A percentile compares a stretch with the other conserved stretches of the same genome.
phyloP scores from a whole-genome alignment of 192 early-diverging fungal species.

The Lunasporangiospora selenospora region DNA sequence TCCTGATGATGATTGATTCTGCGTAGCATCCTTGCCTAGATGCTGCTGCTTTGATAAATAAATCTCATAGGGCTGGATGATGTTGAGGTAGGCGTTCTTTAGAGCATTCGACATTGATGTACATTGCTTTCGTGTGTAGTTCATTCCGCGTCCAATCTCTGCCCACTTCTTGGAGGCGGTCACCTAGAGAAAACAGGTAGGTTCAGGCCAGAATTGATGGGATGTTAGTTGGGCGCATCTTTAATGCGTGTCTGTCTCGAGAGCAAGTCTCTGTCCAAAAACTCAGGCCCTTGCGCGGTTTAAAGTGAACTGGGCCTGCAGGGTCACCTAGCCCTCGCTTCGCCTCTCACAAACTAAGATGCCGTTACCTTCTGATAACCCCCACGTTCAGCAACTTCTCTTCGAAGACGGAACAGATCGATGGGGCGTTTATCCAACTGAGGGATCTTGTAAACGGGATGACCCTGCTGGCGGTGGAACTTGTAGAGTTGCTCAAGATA shows the following conservation, averaged over 20 bases:
- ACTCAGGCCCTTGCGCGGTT: background rate
- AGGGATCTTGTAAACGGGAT: slow-evolving; percentile 78
- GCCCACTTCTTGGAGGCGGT: slow-evolving; percentile 78
- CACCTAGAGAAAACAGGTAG: slow-evolving; percentile 53
- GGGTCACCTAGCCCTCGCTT: slow-evolving; percentile 1
- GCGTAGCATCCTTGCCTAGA: slow-evolving; percentile 6
- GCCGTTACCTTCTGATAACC: slow-evolving; percentile 75
- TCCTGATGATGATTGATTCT: slow-evolving; percentile 45
- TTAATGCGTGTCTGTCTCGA: background rate
- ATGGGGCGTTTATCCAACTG: slow-evolving; percentile 87
- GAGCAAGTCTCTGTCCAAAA: background rate
- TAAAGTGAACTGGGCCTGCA: background rate
- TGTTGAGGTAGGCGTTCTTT: slow-evolving; percentile 66
- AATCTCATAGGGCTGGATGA: slow-evolving; percentile 67
- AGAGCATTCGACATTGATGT: slow-evolving; percentile 73
- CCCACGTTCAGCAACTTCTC: slow-evolving; percentile 79
- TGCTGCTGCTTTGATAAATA: slow-evolving; percentile 57
- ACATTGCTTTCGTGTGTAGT: slow-evolving; percentile 68
- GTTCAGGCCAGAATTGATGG: background rate
- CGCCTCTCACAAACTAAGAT: background rate
- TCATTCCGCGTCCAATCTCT: slow-evolving; percentile 73
- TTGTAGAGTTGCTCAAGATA: slow-evolving; percentile 91
- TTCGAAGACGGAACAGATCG: slow-evolving; percentile 82
- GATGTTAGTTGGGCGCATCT: background rate
- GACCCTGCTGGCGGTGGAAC: slow-evolving; percentile 85